Evolutionary conservation across 1,284 basidiomycete species (phyloP).

Genomic region (Puccinia polysora): DNA sequence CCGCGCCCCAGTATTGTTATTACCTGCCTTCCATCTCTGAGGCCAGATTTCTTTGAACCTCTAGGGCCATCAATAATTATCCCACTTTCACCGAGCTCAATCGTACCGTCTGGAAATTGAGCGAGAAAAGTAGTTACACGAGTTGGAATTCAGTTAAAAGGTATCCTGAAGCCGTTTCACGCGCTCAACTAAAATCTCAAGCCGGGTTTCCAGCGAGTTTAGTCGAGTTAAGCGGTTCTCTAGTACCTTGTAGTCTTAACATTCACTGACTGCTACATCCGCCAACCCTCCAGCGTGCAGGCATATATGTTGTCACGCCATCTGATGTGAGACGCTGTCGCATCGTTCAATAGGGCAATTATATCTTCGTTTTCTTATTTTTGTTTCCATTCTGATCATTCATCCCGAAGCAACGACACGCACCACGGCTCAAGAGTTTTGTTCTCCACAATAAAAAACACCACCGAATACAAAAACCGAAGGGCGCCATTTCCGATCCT

Average conservation of each 20-base stretch:
- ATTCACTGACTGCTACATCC: background rate
- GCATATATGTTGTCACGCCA: constrained; percentile 28
- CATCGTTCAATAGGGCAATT: background rate
- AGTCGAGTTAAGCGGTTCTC: constrained; percentile 12
- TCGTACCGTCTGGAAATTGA: constrained; percentile 27
- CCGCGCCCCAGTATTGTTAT: background rate
- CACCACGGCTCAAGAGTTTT: constrained; percentile 23
- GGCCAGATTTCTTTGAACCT: background rate
- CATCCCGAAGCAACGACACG: constrained; percentile 17
- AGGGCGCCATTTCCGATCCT: constrained; percentile 36
- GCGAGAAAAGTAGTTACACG: background rate
- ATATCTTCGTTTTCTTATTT: background rate
- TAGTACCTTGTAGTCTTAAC: background rate
- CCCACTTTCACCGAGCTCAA: constrained; percentile 33
- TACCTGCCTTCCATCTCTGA: background rate
- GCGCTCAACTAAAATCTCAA: constrained; percentile 21
- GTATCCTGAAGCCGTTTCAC: constrained; percentile 25
- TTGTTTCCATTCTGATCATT: background rate
- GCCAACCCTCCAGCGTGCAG: background rate
- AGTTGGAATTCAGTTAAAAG: constrained; percentile 28
- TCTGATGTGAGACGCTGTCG: constrained; percentile 12
- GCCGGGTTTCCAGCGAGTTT: constrained; percentile 35
- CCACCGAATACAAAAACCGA: constrained; percentile 27
- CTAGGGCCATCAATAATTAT: constrained; percentile 25
- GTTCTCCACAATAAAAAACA: constrained; percentile 33